Percentiles rank a stretch among this genome's conserved stretches.
Conservation (phyloP, 345 rosid species). For the Brassica incana region DNA sequence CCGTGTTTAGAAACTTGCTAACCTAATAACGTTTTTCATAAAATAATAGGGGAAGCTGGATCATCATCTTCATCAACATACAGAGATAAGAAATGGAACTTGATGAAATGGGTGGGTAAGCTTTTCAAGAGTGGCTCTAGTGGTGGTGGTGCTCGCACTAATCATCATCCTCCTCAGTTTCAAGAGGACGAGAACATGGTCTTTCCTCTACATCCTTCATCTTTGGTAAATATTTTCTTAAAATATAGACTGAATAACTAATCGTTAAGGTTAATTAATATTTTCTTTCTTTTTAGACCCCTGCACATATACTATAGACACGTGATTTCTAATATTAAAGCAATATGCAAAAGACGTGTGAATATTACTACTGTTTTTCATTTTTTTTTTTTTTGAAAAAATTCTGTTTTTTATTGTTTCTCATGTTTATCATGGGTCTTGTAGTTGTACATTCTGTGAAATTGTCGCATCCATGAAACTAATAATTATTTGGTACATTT, state of each 20-base stretch:
- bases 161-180: slow-evolving; percentile 57
- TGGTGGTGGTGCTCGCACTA: slow-evolving; percentile 45
- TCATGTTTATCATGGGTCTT: slow-evolving; percentile 30
- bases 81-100: slow-evolving; percentile 77
- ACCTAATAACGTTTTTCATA: slow-evolving; percentile 19
- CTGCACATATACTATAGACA: slow-evolving; percentile 12
- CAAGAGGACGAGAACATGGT: slow-evolving; percentile 82
- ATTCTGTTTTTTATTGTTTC: background rate
- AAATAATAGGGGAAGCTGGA: slow-evolving; percentile 66
- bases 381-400: background rate
- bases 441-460: slow-evolving; percentile 19
- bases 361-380: slow-evolving; percentile 20
- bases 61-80: slow-evolving; percentile 49
- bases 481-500: slow-evolving; percentile 1
- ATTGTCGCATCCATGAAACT: slow-evolving; percentile 28
- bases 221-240: slow-evolving; percentile 51
- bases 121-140: slow-evolving; percentile 64
- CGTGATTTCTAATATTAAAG: slow-evolving; percentile 26
- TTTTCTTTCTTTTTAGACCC: background rate
- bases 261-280: background rate
- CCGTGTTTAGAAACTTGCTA: background rate
- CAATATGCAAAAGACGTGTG: slow-evolving; percentile 26
- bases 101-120: slow-evolving; percentile 92
- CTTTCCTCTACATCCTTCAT: slow-evolving; percentile 62
- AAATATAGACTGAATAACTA: background rate